Percentiles rank a stretch among this genome's conserved stretches.
Evolutionary conservation across 2,329 filamentous ascomycete genomes (phyloP).

Genomic region (Hymenotorrendiella dingleyae): DNA sequence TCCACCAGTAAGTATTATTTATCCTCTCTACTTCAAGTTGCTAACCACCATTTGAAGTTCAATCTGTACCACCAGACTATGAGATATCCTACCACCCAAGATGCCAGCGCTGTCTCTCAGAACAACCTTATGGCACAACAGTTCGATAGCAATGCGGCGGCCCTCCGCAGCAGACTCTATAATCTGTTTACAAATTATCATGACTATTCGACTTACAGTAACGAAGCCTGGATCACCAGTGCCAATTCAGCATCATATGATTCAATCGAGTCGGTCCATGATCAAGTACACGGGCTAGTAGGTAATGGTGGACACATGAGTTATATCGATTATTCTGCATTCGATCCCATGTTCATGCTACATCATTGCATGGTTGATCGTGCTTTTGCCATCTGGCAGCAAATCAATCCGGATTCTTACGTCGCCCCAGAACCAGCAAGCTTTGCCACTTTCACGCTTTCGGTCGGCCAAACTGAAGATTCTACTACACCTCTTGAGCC

Average conservation of each 20-base stretch:
- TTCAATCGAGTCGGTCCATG: conserved; percentile 60
- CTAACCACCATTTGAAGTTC: conserved; percentile 39
- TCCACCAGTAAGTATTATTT: conserved; percentile 45
- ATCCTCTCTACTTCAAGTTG: background rate
- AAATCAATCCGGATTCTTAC: conserved; percentile 33
- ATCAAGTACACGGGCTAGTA: conserved; percentile 56
- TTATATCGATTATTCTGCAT: conserved; percentile 37
- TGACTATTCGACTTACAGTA: conserved; percentile 64
- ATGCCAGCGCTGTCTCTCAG: conserved; percentile 46
- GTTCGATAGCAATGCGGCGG: conserved; percentile 46
- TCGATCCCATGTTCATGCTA: conserved; percentile 45
- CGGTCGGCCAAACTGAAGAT: conserved; percentile 16
- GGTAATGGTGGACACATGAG: conserved; percentile 47
- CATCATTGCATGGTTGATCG: conserved; percentile 55
- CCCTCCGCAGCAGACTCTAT: conserved; percentile 58
- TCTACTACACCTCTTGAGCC: conserved; percentile 33
- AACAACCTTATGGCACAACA: conserved; percentile 49
- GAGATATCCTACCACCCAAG: conserved; percentile 42
- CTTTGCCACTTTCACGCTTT: conserved; percentile 30
- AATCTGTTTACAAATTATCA: conserved; percentile 62
- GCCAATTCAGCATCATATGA: conserved; percentile 45
- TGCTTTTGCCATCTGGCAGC: conserved; percentile 48
- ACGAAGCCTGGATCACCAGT: conserved; percentile 54
- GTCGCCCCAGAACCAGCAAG: conserved; percentile 30
- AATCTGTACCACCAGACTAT: conserved; percentile 55